Evolutionary conservation across 495 filamentous ascomycete genomes (phyloP), one percentile per base, ranked within the genome.

Genomic region (Penicillium pulvis): DNA sequence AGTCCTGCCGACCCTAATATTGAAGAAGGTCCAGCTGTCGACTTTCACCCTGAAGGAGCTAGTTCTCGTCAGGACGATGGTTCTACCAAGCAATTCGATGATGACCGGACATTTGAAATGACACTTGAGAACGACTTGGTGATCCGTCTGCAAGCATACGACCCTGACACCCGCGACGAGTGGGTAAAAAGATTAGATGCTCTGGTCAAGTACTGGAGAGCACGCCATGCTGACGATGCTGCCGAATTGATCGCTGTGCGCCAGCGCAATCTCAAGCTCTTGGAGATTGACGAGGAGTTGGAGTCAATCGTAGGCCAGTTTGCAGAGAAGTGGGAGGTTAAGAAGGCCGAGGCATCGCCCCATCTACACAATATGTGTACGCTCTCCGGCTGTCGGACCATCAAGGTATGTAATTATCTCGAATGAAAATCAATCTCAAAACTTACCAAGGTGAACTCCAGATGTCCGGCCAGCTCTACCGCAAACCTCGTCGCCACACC

Each of bases 281-380:
- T 91, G 39, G 79, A 82, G 46, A 87, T 91, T 50, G 88, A 91
- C 59, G 88, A 91, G 63, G 83, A 87, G 56, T 79, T 82, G 65
- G 88, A 91, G 68, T 85, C 88, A 2, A 69, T 81, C 33, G 67
- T 91, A 19, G 88, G 88, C 11, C 86, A 89, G 61, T 88, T 85
- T 63, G 87, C 85, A 0, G 71, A 76, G 45, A 90, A 90, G 59
- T 91, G 88, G 88, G 88, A 91, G 65, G 87, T 91, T 28, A 84
- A 79, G 26, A 78, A 85, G 56, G 82, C 86, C 2, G 79, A 81
- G 55, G 86, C 88, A 20, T 88, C 83, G 4, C 81, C 87, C 12
- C 74, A 84, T 42, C 66, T 91, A 19, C 89, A 89, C 70, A 87
- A 91, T 62, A 81, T 90, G 70, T 91, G 88, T 68, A 78, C 81